phyloP scores from a whole-genome alignment of 257 asterid species.

The Jacaranda mimosifolia region DNA sequence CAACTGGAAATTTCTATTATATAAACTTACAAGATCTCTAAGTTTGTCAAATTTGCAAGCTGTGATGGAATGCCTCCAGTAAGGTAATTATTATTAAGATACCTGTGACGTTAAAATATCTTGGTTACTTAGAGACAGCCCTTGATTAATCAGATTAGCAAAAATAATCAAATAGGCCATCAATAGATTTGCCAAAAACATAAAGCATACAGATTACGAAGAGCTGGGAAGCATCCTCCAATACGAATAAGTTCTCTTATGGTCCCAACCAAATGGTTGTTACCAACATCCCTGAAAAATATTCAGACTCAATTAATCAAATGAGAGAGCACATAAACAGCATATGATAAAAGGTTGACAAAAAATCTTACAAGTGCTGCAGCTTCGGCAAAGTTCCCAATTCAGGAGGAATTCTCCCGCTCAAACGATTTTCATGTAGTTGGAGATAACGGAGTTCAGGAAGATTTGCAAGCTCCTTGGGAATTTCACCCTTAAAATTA shows the following conservation, averaged over 20 bases:
- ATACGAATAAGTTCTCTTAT: conserved; percentile 74
- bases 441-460: conserved; percentile 80
- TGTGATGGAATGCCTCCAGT: conserved; percentile 84
- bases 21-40: conserved; percentile 80
- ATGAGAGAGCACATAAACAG: not conserved
- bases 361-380: conserved; percentile 66
- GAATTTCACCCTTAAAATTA: conserved; percentile 81
- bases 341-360: conserved; percentile 2
- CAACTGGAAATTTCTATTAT: not conserved
- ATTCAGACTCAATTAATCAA: conserved; percentile 12
- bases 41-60: conserved; percentile 74
- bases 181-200: not conserved
- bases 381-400: conserved; percentile 73
- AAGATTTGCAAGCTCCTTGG: conserved; percentile 78
- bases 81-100: conserved; percentile 74
- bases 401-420: conserved; percentile 79
- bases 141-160: not conserved
- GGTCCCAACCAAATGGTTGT: conserved; percentile 81
- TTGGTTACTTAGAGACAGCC: not conserved
- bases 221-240: conserved; percentile 82
- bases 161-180: not conserved
- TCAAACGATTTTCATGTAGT: conserved; percentile 75
- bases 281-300: conserved; percentile 68
- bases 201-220: conserved; percentile 71
- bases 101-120: conserved; percentile 43